Conservation (phyloP, 2,329 filamentous ascomycete genomes). For the Diaporthe helianthi region DNA sequence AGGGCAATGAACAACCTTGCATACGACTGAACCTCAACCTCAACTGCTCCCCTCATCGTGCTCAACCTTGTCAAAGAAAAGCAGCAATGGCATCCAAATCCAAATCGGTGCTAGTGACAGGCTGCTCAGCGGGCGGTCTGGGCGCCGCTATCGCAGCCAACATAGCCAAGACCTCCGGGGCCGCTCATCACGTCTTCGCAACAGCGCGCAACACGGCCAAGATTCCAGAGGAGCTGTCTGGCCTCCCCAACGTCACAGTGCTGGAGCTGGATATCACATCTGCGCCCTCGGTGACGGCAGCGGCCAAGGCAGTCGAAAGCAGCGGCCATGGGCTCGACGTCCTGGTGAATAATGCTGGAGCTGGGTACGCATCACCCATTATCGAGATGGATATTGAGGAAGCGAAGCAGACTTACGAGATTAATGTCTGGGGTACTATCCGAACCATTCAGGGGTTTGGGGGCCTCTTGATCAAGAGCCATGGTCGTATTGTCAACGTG, state of each 20-base stretch:
- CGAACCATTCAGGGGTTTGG: slow-evolving; percentile 8
- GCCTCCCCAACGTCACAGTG: slow-evolving; percentile 7
- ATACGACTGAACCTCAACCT: too few species aligned
- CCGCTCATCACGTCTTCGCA: slow-evolving; percentile 41
- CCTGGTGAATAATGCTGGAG: slow-evolving; percentile 17
- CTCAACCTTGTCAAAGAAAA: too few species aligned
- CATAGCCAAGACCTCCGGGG: slow-evolving; percentile 37
- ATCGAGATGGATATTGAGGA: slow-evolving; percentile 41
- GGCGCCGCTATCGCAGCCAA: slow-evolving; percentile 42
- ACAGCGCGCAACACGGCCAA: slow-evolving; percentile 42
- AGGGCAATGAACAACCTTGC: too few species aligned
- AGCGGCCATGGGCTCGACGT: slow-evolving; percentile 20
- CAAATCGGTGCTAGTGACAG: slow-evolving; percentile 42
- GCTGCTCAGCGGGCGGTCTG: slow-evolving; percentile 44
- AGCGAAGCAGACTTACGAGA: slow-evolving; percentile 40
- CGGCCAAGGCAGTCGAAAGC: slow-evolving; percentile 31
- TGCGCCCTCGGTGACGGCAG: slow-evolving; percentile 38
- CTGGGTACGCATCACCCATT: neutral
- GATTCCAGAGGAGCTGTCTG: slow-evolving; percentile 38
- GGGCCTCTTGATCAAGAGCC: slow-evolving; percentile 39
- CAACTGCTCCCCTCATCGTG: too few species aligned
- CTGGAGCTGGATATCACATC: slow-evolving; percentile 45
- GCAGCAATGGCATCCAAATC: neutral
- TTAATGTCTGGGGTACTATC: slow-evolving; percentile 43
- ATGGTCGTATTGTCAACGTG: slow-evolving; percentile 42